Evolutionary conservation across 257 asterid species (phyloP).

Genomic region (Orobanche coerulescens): DNA sequence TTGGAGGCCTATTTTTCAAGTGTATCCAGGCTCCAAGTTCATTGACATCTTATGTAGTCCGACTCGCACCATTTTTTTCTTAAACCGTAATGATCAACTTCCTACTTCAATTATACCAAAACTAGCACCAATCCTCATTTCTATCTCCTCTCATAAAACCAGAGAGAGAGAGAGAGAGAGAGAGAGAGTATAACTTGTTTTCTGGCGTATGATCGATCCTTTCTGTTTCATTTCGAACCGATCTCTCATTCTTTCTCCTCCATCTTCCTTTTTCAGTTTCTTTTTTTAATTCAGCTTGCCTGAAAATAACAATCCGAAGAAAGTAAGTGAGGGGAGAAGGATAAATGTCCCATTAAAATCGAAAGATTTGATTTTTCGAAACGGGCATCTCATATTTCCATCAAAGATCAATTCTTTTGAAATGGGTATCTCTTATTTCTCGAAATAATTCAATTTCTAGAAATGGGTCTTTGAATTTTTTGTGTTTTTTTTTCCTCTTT

Average conservation of each 20-base stretch:
- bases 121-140: conserved; percentile 24
- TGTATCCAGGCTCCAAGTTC: too few species aligned
- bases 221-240: conserved; percentile 23
- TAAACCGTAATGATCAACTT: too few species aligned
- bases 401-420: conserved; percentile 13
- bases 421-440: conserved; percentile 22
- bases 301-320: conserved; percentile 24
- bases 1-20: too few species aligned
- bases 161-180: conserved; percentile 4
- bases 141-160: conserved; percentile 32
- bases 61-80: too few species aligned
- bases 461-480: conserved; percentile 24
- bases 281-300: conserved; percentile 9
- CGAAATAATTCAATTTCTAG: conserved; percentile 13
- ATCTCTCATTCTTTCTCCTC: conserved; percentile 20
- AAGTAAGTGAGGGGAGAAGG: conserved; percentile 24
- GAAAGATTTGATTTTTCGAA: conserved; percentile 4
- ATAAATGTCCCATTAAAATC: conserved; percentile 10
- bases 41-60: too few species aligned
- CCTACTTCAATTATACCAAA: too few species aligned
- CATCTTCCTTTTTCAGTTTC: conserved; percentile 24
- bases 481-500: not conserved
- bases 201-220: conserved; percentile 18
- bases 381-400: conserved; percentile 5
- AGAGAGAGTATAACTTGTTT: conserved; percentile 15